A percentile compares a stretch with the other conserved stretches of the same genome.
phyloP scores from a whole-genome alignment of 768 basidiomycete genomes.

The Mycena metata region DNA sequence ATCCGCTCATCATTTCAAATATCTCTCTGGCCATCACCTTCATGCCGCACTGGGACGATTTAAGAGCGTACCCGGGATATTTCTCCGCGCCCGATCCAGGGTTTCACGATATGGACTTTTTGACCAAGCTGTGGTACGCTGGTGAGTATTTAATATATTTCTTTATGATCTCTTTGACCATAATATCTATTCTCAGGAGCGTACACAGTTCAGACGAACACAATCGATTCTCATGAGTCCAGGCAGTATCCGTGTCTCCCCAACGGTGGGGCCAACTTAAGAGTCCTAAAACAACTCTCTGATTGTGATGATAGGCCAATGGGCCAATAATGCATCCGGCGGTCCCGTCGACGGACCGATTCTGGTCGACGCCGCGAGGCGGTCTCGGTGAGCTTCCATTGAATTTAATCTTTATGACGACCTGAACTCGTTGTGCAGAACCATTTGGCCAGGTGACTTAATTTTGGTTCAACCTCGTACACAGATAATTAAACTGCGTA shows the following conservation, averaged over 20 bases:
- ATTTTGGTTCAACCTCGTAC: too few species aligned
- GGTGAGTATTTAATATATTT: slow-evolving; percentile 45
- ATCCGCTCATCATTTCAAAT: slow-evolving; percentile 56
- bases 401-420: not conserved
- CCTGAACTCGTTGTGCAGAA: slow-evolving; percentile 34
- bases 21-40: slow-evolving; percentile 59
- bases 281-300: not conserved
- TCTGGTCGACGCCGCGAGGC: slow-evolving; percentile 66
- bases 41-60: slow-evolving; percentile 62
- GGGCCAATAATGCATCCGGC: slow-evolving; percentile 63
- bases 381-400: slow-evolving; percentile 55
- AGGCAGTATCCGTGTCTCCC: slow-evolving; percentile 49
- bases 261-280: not conserved
- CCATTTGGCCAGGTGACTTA: slow-evolving; percentile 43
- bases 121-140: slow-evolving; percentile 68
- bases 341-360: slow-evolving; percentile 63
- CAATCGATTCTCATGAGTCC: slow-evolving; percentile 54
- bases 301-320: slow-evolving; percentile 49
- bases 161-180: not conserved
- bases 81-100: slow-evolving; percentile 58
- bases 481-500: too few species aligned
- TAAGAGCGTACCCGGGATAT: slow-evolving; percentile 62
- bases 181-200: slow-evolving; percentile 45
- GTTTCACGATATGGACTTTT: slow-evolving; percentile 59
- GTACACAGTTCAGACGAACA: slow-evolving; percentile 67